Base-by-base conservation (phyloP, 176 grass and related monocot species). In the Thinopyrum elongatum region DNA sequence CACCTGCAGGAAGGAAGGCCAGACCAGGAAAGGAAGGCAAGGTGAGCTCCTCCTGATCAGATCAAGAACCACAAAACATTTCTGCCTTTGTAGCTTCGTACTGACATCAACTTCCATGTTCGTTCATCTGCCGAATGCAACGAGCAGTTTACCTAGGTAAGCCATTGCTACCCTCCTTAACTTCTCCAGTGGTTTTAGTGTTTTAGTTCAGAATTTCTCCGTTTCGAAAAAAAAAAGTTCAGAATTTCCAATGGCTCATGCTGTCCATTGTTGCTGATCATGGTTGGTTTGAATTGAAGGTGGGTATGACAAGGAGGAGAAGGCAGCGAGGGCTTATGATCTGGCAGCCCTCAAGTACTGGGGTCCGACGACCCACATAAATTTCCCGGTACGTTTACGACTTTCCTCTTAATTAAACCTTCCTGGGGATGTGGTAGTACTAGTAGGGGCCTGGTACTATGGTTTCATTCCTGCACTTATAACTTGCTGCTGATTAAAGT, bases 21-120 rank as follows among this genome's bases (percentile, higher is more conserved):
- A 98, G 57, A 98, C 93, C 31, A 98, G 95, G 85, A 98, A 98
- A 86, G 95, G 95, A 28, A 90, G 93, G 71, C 95, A 98, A 98
- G 95, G 95, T 98, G 68, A 86, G 82, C 38, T 63, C 80, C 3
- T 41, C 14, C 42, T 44, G 13, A 47, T 47, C 14, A 6, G 8
- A 55, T 38, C 25, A 30, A 8, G n/a, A 21, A 51, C 9, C 44
- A 53, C 57, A 42, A 19, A 46, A 44, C 62, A 26, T 16, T 19
- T 85, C 19, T 28, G 53, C 78, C 38, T 19, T 65, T 51, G 15
- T 51, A 49, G 4, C 4, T 49, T 80, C 61, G 21, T 30, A 80
- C 76, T 87, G 72, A 92, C 74, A 4, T 47, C 8, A 28, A 49
- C 55, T 13, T 82, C 2, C 2, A 74, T 86, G 65, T 14, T 47